Evolutionary conservation across 148 eudicot species (phyloP).

Genomic region (Chenopodium album): DNA sequence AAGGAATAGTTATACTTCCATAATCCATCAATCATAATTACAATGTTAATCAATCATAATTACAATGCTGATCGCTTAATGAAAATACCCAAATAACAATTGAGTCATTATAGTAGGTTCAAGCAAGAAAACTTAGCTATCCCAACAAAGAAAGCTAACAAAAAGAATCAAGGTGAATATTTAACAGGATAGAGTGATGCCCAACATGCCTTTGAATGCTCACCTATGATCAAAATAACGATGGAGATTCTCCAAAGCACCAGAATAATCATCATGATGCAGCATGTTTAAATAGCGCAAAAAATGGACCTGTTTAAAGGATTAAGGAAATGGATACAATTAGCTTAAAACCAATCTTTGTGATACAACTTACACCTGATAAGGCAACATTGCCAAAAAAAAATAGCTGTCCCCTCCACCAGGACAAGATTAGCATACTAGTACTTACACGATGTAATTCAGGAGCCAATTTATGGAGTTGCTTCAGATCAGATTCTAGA

Average conservation of each 20-base stretch:
- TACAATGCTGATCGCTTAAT: background rate
- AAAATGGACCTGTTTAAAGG: slow-evolving; percentile 71
- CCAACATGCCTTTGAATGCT: background rate
- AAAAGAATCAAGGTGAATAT: background rate
- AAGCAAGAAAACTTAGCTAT: background rate
- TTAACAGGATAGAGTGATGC: background rate
- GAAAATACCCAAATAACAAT: background rate
- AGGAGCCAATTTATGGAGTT: slow-evolving; percentile 85
- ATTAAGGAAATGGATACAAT: slow-evolving; percentile 13
- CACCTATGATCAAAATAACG: slow-evolving; percentile 99
- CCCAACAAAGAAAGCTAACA: background rate
- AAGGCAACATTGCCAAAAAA: background rate
- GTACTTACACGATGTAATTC: slow-evolving; percentile 85
- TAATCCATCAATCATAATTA: too few species aligned
- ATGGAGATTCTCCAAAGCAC: slow-evolving; percentile 92
- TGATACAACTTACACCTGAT: slow-evolving; percentile 4
- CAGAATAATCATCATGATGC: slow-evolving; percentile 87
- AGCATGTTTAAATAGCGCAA: slow-evolving; percentile 86
- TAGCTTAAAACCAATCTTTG: slow-evolving; percentile 3
- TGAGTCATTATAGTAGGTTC: background rate
- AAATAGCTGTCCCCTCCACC: background rate
- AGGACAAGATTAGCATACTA: background rate
- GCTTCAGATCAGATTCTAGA: slow-evolving; percentile 66
- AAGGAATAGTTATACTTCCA: too few species aligned
- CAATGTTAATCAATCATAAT: too few species aligned